These are phyloP conservation scores for Kluyveromyces lactis DNA, from an alignment of 805 yeast genomes.

Conservation along the genomic window DNA sequence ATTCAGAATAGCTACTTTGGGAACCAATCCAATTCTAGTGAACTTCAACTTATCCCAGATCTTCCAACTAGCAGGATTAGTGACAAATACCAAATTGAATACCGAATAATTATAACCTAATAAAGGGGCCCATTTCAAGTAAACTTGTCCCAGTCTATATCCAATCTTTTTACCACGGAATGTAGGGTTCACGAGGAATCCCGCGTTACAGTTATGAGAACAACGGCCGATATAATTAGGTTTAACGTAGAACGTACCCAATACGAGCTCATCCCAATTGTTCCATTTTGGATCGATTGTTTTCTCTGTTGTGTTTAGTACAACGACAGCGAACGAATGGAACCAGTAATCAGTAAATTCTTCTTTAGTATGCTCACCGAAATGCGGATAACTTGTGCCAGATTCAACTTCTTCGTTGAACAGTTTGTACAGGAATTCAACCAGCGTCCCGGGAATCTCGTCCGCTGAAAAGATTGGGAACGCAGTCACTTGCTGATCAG, in stretches of 20 bases:
- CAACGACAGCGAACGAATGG: conserved; percentile 52
- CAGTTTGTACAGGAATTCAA: conserved; percentile 38
- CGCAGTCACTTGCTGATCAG: conserved; percentile 44
- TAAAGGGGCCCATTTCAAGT: conserved; percentile 63
- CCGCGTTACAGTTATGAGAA: conserved; percentile 83
- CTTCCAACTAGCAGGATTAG: conserved; percentile 63
- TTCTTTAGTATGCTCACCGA: conserved; percentile 32
- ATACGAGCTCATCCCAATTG: conserved; percentile 41
- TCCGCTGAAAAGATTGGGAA: conserved; percentile 45
- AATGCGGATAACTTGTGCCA: conserved; percentile 72
- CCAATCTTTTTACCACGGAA: conserved; percentile 68
- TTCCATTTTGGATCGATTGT: conserved; percentile 13
- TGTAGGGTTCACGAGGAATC: conserved; percentile 58
- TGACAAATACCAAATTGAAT: conserved; percentile 78
- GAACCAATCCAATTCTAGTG: conserved; percentile 65
- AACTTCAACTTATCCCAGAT: conserved; percentile 85
- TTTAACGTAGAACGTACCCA: conserved; percentile 75
- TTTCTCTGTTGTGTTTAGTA: conserved; percentile 38
- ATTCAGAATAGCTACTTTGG: conserved; percentile 64
- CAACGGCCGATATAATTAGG: conserved; percentile 85
- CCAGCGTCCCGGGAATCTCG: conserved; percentile 43
- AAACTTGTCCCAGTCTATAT: conserved; percentile 54
- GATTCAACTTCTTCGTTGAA: conserved; percentile 60
- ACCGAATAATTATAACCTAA: conserved; percentile 78
- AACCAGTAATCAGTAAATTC: conserved; percentile 64